These are phyloP conservation scores for Eutrema salsugineum DNA, from an alignment of 441 rosid genomes.

Conservation along the genomic window DNA sequence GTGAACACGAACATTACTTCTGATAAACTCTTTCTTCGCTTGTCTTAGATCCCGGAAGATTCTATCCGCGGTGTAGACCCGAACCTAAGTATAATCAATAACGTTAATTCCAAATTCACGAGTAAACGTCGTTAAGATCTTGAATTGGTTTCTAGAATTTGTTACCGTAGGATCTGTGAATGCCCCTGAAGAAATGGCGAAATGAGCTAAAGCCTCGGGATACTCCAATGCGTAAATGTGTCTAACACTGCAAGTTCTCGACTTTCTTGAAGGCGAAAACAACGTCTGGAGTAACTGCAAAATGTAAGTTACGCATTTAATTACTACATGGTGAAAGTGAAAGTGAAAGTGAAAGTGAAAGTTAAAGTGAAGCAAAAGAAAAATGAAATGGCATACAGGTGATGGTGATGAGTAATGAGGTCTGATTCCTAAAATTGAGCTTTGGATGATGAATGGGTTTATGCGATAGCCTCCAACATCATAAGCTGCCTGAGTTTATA, in stretches of 20 bases:
- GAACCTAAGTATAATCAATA: constrained; percentile 37
- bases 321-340: constrained; percentile 30
- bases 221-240: constrained; percentile 77
- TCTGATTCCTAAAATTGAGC: constrained; percentile 62
- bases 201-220: constrained; percentile 80
- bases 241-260: constrained; percentile 37
- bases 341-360: not conserved
- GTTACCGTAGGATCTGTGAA: constrained; percentile 73
- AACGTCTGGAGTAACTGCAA: constrained; percentile 69
- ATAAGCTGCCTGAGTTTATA: constrained; percentile 63
- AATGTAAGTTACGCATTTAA: not conserved
- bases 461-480: constrained; percentile 71
- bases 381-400: constrained; percentile 50
- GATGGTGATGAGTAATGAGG: constrained; percentile 56
- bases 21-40: constrained; percentile 52
- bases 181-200: constrained; percentile 76
- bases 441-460: constrained; percentile 59
- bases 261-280: constrained; percentile 73
- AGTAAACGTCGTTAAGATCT: not conserved
- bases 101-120: not conserved
- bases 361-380: not conserved
- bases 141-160: not conserved
- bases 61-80: constrained; percentile 51
- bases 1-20: constrained; percentile 45
- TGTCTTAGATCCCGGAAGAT: constrained; percentile 55